Evolutionary conservation across 2,329 filamentous ascomycete genomes (phyloP), one percentile per base, ranked within the genome.

Genomic region (Diaporthe nobilis): DNA sequence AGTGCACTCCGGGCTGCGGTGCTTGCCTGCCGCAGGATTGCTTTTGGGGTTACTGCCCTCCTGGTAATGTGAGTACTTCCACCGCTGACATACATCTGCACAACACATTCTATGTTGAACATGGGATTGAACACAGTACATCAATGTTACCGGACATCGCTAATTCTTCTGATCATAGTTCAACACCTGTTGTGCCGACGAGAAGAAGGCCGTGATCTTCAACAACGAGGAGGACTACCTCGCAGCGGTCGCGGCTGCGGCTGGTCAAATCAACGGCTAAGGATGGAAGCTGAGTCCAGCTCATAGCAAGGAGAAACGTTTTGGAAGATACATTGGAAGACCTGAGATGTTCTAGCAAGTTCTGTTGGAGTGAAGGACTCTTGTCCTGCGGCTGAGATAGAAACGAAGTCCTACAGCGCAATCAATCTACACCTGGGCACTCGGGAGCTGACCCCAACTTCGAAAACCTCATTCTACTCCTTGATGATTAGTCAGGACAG

Each of bases 181-280:
- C 47, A 68, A n/a, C 31, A 53, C 31, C 47, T 68, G 65, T 13
- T 68, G 65, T 20, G 44, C 63, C 47, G 63, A 68, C 22, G 31
- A 53, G 17, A 53, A 68, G 44, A 53, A 53, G 22, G n/a, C 39
- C 13, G 5, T 39, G 10, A 8, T 17, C 65, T 68, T 68, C 22
- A 10, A 53, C 12, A 39, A 25, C 47, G 65, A 68, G 31, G 47
- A 68, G 65, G 65, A 68, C 22, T 68, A 53, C 65, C 47, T 68
- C 3, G 31, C 31, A 3, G n/a, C 31, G 2, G 34, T 42, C 12
- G 65, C 47, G 20, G 37, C 37, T 9, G 65, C 47, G 20, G 37
- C 37, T 9, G 58, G 58, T 34, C 53, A 3, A 6, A 22, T 22
- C 15, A 1, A 28, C 3, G 9, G 28, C 5, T 49, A 31, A 31